A percentile compares a stretch with the other conserved stretches of the same genome.
These are phyloP conservation scores for Fusarium sororula DNA, from an alignment of 2,329 filamentous ascomycete species.

Conservation along the genomic window DNA sequence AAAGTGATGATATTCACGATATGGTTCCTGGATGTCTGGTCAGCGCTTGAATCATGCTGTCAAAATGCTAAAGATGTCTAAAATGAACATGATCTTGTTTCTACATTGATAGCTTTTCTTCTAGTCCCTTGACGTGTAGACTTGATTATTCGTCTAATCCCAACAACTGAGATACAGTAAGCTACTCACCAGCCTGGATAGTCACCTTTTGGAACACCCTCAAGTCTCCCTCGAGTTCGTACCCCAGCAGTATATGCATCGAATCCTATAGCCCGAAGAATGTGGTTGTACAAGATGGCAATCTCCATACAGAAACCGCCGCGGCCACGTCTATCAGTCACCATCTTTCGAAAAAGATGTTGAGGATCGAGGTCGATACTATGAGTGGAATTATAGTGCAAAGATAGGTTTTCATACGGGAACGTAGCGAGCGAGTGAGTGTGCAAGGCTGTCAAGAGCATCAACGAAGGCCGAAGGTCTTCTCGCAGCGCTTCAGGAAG, in stretches of 20 bases:
- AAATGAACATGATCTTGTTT: not conserved
- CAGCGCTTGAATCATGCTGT: rapidly evolving
- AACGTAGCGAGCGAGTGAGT: slow-evolving; percentile 46
- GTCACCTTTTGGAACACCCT: slow-evolving; percentile 52
- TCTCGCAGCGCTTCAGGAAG: slow-evolving; percentile 12
- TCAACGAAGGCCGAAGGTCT: slow-evolving; percentile 9
- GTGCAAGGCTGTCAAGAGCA: slow-evolving; percentile 28
- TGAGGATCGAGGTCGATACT: slow-evolving; percentile 55
- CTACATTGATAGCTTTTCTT: too few relatives aligned
- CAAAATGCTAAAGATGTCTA: rapidly evolving
- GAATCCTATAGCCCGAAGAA: slow-evolving; percentile 61
- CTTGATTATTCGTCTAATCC: not conserved
- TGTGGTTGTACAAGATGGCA: slow-evolving; percentile 63
- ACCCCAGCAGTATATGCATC: slow-evolving; percentile 65
- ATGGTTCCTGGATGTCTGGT: slow-evolving; percentile 52
- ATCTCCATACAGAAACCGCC: slow-evolving; percentile 72
- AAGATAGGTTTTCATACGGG: slow-evolving; percentile 65
- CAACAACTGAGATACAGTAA: not conserved
- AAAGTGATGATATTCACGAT: slow-evolving; percentile 71
- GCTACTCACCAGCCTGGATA: slow-evolving; percentile 56
- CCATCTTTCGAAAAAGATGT: slow-evolving; percentile 59
- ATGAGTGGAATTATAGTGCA: slow-evolving; percentile 59
- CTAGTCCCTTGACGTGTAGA: not conserved
- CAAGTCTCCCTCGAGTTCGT: slow-evolving; percentile 53
- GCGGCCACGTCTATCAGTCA: slow-evolving; percentile 51